phyloP scores from a whole-genome alignment of 306 rosid genomes.

The Pachyrhizus erosus region DNA sequence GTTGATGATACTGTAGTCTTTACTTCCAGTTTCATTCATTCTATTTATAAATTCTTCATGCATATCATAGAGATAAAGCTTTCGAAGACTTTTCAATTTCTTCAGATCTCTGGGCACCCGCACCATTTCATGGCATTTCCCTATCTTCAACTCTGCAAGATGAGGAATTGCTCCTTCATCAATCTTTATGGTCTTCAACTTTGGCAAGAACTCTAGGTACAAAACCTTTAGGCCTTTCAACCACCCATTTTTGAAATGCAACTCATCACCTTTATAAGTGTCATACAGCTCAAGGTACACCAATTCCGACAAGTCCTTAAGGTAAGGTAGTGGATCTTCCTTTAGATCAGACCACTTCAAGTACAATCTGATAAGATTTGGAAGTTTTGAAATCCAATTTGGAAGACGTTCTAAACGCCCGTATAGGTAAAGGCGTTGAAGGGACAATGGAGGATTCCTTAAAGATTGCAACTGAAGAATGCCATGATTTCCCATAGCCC shows the following conservation, averaged over 20 bases:
- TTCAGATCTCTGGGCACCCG: not conserved
- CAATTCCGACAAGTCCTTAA: not conserved
- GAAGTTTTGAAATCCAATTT: not conserved
- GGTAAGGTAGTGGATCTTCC: not conserved
- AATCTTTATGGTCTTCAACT: constrained; percentile 5
- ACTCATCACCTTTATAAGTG: not conserved
- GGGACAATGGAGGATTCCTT: not conserved
- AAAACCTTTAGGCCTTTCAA: not conserved
- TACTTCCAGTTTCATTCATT: not conserved
- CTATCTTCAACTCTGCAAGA: not conserved
- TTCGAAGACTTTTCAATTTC: not conserved
- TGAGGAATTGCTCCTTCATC: not conserved
- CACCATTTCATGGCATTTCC: not conserved
- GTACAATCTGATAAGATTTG: not conserved
- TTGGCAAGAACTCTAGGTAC: not conserved
- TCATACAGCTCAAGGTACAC: not conserved
- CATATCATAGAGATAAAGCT: not conserved
- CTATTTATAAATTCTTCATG: not conserved
- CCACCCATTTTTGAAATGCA: not conserved
- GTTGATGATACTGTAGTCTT: not conserved
- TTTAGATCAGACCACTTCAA: not conserved
- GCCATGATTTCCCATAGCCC: not conserved
- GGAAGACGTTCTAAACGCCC: not conserved
- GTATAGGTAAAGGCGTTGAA: not conserved
- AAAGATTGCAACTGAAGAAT: not conserved